phyloP scores from a whole-genome alignment of 352 stramenopile genomes.

The Phytophthora ramorum region DNA sequence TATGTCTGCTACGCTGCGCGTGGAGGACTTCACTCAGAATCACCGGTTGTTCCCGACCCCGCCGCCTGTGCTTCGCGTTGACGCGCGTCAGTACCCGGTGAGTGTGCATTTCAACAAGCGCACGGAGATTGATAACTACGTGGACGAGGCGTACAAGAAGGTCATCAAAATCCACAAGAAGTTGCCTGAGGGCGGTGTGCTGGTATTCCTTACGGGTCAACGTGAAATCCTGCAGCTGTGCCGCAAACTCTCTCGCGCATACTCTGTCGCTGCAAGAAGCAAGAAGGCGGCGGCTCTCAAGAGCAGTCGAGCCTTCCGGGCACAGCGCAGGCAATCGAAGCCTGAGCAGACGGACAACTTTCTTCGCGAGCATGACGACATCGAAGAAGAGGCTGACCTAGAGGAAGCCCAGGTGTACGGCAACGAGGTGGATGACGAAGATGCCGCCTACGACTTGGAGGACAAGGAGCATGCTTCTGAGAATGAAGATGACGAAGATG shows the following conservation, averaged over 20 bases:
- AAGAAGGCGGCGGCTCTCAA: slow-evolving; percentile 44
- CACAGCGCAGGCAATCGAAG: slow-evolving; percentile 27
- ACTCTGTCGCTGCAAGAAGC: slow-evolving; percentile 45
- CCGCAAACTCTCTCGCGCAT: slow-evolving; percentile 66
- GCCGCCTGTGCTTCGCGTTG: slow-evolving; percentile 94
- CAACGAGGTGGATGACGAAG: slow-evolving; percentile 52
- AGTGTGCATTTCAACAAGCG: slow-evolving; percentile 98
- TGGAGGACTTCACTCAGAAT: slow-evolving; percentile 98
- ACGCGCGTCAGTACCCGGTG: slow-evolving; percentile 96
- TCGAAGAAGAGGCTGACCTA: slow-evolving; percentile 81
- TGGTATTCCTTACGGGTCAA: slow-evolving; percentile 99
- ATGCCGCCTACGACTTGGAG: slow-evolving; percentile 55
- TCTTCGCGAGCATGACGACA: slow-evolving; percentile 81
- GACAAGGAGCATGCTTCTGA: slow-evolving; percentile 45
- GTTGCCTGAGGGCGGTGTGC: slow-evolving; percentile 95
- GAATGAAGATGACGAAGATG: slow-evolving; percentile 75
- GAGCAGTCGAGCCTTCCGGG: slow-evolving; percentile 27
- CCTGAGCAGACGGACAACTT: slow-evolving; percentile 46
- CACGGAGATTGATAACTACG: slow-evolving; percentile 98
- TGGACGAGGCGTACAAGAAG: slow-evolving; percentile 96
- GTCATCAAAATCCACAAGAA: slow-evolving; percentile 97
- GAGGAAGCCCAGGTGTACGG: slow-evolving; percentile 74
- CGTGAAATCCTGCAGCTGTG: slow-evolving; percentile 95
- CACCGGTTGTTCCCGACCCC: slow-evolving; percentile 91
- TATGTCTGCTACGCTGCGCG: slow-evolving; percentile 98